Evolutionary conservation across 1,284 basidiomycete species (phyloP).

Genomic region (Ustilago xerochloae): DNA sequence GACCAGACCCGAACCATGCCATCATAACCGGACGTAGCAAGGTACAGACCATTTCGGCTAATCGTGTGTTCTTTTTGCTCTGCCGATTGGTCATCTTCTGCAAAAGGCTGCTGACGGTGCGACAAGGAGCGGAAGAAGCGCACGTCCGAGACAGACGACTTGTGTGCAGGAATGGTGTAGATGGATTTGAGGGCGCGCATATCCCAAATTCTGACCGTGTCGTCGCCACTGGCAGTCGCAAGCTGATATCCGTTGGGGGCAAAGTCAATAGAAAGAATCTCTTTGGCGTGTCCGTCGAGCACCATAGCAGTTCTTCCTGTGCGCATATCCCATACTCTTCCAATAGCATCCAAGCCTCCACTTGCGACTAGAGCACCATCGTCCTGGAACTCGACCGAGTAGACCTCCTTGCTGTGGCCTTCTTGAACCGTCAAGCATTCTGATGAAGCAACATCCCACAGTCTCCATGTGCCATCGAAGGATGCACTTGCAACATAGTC

Average conservation of each 20-base stretch:
- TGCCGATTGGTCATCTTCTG: too few relatives aligned
- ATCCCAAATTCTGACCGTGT: conserved; percentile 98
- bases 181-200: conserved; percentile 87
- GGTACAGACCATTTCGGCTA: conserved; percentile 77
- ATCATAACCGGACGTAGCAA: conserved; percentile 94
- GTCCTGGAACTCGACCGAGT: conserved; percentile 91
- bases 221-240: conserved; percentile 94
- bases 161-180: conserved; percentile 97
- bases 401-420: conserved; percentile 97
- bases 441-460: conserved; percentile 89
- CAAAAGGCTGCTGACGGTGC: conserved; percentile 8
- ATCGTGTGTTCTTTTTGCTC: conserved; percentile 64
- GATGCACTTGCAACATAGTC: conserved; percentile 91
- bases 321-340: conserved; percentile 94
- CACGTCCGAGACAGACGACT: conserved; percentile 92
- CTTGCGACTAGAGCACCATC: conserved; percentile 93
- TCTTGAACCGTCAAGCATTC: conserved; percentile 91
- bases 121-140: conserved; percentile 80
- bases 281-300: conserved; percentile 93
- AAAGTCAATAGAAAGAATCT: conserved; percentile 90
- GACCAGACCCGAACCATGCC: conserved; percentile 95
- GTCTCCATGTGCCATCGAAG: conserved; percentile 97
- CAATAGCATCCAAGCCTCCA: conserved; percentile 95
- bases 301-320: conserved; percentile 98
- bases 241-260: conserved; percentile 97